Base-by-base conservation (phyloP, 1,139 yeast genomes). In the Nakaseomyces sp. region DNA sequence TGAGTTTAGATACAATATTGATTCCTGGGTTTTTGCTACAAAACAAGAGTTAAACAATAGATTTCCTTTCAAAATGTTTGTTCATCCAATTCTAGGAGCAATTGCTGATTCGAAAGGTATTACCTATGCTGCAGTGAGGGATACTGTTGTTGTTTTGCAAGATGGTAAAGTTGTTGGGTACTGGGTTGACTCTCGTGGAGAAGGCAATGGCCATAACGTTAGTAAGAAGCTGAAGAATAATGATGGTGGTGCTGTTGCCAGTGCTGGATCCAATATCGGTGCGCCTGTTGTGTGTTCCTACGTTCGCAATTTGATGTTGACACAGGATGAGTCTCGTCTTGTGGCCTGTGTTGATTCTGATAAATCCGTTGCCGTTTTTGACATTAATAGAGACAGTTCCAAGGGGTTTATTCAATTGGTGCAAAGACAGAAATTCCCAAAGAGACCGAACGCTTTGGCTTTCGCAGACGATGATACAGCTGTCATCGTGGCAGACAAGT, bases 401-500 rank as follows among this genome's bases (percentile, higher is more conserved):
- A 47, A 49, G 8, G 61, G 62, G 39, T 68, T 75, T 41, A 67
- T 84, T 41, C 60, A 58, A n/a, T 61, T 80, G 28, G 56, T 74
- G 39, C 82, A 84, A 56, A 77, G 93, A 59, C 89, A 87, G 58
- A 72, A 76, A 6, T 80, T 87, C 58, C 87, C 96, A 20, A 91
- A 91, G 65, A 78, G 97, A 61, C 96, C 97, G 9, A 81, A 88
- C 52, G 81, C 95, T 1, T 70, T 87, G 13, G 72, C 86, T n/a
- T 65, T 80, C 3, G 72, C 81, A 7, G 63, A 66, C 17, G 77
- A 74, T 48, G 77, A 72, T 45, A 53, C 60, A 3, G 67, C 69
- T 4, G 67, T 87, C 10, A 63, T 88, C 2, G 75, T 88, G 17
- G 96, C 95, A n/a, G 99, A 93, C 63, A 93, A 93, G 67, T 91